Percentiles rank a stretch among this genome's conserved stretches.
These are phyloP conservation scores for Cercospora sp. DNA, from an alignment of 2,329 filamentous ascomycete species.

Conservation along the genomic window DNA sequence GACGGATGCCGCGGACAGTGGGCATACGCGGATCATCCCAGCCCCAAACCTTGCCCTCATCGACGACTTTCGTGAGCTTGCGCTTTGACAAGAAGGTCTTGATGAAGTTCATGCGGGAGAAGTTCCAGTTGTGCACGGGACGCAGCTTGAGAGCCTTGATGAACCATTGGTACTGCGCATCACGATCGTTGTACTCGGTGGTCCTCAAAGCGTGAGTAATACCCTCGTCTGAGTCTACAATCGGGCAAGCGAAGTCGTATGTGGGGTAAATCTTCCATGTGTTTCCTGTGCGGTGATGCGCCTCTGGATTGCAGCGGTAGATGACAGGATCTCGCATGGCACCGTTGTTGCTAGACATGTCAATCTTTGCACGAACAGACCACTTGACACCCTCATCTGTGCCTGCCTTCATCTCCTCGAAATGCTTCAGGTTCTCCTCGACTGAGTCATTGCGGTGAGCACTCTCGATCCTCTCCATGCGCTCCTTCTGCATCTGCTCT, in stretches of 20 bases:
- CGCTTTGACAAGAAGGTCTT: slow-evolving; percentile 81
- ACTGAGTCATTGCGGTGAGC: slow-evolving; percentile 73
- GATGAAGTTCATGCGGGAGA: slow-evolving; percentile 81
- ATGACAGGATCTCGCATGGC: slow-evolving; percentile 96
- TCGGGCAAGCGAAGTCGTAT: slow-evolving; percentile 82
- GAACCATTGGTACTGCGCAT: slow-evolving; percentile 87
- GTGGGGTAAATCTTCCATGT: slow-evolving; percentile 85
- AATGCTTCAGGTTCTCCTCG: slow-evolving; percentile 82
- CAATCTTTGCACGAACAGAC: slow-evolving; percentile 95
- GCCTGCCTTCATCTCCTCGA: slow-evolving; percentile 90
- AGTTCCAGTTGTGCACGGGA: slow-evolving; percentile 81
- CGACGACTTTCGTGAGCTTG: slow-evolving; percentile 81
- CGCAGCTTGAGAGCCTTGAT: slow-evolving; percentile 71
- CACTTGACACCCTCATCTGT: slow-evolving; percentile 75
- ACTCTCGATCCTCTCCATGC: slow-evolving; percentile 80
- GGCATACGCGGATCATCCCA: slow-evolving; percentile 90
- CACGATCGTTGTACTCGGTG: slow-evolving; percentile 84
- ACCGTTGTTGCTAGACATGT: slow-evolving; percentile 88
- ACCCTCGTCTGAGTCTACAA: slow-evolving; percentile 77
- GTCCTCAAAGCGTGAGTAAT: slow-evolving; percentile 81
- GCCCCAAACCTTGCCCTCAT: slow-evolving; percentile 72
- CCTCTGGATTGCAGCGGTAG: slow-evolving; percentile 80
- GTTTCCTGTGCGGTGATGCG: slow-evolving; percentile 75
- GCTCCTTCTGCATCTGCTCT: slow-evolving; percentile 81
- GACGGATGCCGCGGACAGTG: slow-evolving; percentile 74